Evolutionary conservation across 2,329 filamentous ascomycete genomes (phyloP).

Genomic region (Fusarium pseudonygamai): DNA sequence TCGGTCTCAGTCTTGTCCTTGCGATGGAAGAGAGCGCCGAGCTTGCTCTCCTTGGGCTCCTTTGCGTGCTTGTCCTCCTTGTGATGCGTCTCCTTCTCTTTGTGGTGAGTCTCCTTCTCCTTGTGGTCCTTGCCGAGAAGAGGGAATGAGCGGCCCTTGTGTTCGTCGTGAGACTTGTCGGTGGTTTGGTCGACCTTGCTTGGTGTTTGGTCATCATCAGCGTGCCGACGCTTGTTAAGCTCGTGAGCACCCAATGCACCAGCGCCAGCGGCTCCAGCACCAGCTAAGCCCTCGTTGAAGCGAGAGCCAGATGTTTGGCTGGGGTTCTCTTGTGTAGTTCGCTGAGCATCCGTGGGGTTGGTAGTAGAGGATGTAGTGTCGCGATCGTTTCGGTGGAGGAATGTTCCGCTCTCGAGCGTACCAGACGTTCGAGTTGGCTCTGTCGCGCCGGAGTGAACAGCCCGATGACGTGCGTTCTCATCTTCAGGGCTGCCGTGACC

Average conservation of each 20-base stretch:
- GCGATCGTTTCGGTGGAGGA: background rate
- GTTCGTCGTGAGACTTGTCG: constrained; percentile 1
- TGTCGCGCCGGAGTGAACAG: background rate
- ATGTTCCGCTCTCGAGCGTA: constrained; percentile 1
- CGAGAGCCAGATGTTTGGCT: constrained; percentile 3
- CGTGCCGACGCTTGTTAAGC: background rate
- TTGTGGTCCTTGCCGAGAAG: constrained; percentile 19
- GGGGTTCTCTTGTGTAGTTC: background rate
- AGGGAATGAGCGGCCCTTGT: constrained; percentile 25
- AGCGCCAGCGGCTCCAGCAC: background rate
- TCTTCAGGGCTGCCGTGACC: constrained; percentile 27
- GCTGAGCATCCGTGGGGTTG: background rate
- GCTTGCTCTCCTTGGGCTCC: constrained; percentile 15
- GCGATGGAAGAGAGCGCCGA: constrained; percentile 18
- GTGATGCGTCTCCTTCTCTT: background rate
- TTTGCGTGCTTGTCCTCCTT: constrained; percentile 23
- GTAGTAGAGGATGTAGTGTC: background rate
- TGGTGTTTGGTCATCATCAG: background rate
- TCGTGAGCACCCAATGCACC: constrained; percentile 13
- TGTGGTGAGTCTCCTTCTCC: background rate
- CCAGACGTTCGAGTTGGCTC: background rate
- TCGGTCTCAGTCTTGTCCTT: constrained; percentile 6
- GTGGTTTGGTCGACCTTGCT: background rate
- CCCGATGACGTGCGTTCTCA: constrained; percentile 7
- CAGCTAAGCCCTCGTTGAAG: constrained; percentile 11